Evolutionary conservation across 169 alveolate genomes (phyloP), one percentile per base, ranked within the genome.

Genomic region (Plasmodium relictum): DNA sequence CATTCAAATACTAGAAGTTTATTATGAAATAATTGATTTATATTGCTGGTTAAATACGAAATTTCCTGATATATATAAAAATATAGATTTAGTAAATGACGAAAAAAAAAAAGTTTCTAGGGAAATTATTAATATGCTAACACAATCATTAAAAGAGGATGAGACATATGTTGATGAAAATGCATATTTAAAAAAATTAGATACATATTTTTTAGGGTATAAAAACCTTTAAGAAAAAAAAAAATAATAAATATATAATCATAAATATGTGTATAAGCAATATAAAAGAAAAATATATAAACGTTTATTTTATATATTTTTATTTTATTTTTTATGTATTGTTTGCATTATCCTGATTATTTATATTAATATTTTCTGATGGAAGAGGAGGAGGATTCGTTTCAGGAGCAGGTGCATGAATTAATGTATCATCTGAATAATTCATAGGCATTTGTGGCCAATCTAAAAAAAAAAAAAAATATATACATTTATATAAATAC

Each of bases 371-470:
- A 50, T 45, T 58, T 48, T 78, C 89, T 14, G 89, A 78, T 63
- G 89, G 89, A 16, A 78, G 66, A 14, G 89, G 89, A 3, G 89
- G 89, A n/a, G 89, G 89, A 7, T 78, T 78, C 1, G 89, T 78
- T n/a, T 78, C 89, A 6, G 89, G 89, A 2, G 89, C 89, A 20
- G 71, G 44, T 7, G 89, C 89, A 37, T 65, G 74, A 0, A 58
- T 76, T 16, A 78, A 54, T 24, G 65, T 5, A n/a, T 78, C 78
- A 4, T 78, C 89, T 56, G 89, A 7, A 56, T 50, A 78, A 37
- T 69, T 69, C 89, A 78, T 65, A 70, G 89, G 89, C 56, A 78
- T 65, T 42, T 78, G 89, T 24, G 78, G 26, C 89, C 89, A 78
- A 31, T 45, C 89, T 78, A 42, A 5, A 74, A 24, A 61, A 26